Conservation (phyloP, 169 alveolate genomes). For the Plasmodium sp. region DNA sequence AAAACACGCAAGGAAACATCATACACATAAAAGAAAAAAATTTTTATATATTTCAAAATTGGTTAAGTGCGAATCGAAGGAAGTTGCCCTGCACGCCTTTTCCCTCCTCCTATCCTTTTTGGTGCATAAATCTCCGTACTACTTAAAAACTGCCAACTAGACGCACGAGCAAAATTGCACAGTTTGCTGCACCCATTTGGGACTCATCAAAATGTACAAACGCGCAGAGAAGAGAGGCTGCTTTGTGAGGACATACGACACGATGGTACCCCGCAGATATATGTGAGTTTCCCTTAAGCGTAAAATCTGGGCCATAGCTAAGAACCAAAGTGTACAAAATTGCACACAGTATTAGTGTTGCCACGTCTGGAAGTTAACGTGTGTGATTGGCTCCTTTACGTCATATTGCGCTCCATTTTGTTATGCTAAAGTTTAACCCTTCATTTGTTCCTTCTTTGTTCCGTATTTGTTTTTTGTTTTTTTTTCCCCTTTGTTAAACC, state of each 20-base stretch:
- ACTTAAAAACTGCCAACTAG: slow-evolving; percentile 52
- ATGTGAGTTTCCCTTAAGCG: neutral
- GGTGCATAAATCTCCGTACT: slow-evolving; percentile 69
- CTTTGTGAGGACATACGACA: neutral
- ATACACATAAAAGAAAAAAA: slow-evolving; percentile 26
- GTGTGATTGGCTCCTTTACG: neutral
- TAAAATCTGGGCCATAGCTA: neutral
- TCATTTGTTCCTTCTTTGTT: neutral
- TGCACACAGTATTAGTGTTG: neutral
- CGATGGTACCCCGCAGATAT: neutral
- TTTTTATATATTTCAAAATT: slow-evolving; percentile 71
- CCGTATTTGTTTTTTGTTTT: neutral
- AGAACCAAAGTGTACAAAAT: neutral
- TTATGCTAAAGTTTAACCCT: neutral
- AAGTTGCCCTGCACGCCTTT: slow-evolving; percentile 73
- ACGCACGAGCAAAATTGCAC: neutral
- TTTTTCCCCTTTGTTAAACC: neutral
- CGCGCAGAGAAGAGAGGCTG: neutral
- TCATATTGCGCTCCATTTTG: neutral
- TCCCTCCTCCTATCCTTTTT: slow-evolving; percentile 69
- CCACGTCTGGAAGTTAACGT: neutral
- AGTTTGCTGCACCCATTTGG: neutral
- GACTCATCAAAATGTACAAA: neutral
- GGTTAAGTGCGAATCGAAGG: slow-evolving; percentile 76
- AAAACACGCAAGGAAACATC: neutral